Evolutionary conservation across 371 early-diverging fungal species (phyloP).

Genomic region (Lichtheimia corymbifera): DNA sequence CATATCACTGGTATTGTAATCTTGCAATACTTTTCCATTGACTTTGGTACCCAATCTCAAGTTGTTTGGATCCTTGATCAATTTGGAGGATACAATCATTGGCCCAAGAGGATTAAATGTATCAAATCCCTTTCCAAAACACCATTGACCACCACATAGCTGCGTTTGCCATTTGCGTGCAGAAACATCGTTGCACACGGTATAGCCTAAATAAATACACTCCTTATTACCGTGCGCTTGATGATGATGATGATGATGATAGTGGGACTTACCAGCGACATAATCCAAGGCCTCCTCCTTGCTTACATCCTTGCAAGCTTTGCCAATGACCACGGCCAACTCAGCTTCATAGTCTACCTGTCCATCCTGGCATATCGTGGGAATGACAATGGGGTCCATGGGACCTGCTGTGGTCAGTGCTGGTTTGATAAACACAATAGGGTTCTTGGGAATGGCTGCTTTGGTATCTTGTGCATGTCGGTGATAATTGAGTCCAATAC

Average conservation of each 20-base stretch:
- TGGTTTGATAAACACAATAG: conserved; percentile 63
- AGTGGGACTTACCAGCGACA: conserved; percentile 43
- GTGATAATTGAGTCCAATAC: conserved; percentile 64
- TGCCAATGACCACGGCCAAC: conserved; percentile 63
- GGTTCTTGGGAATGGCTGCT: conserved; percentile 45
- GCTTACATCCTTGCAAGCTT: conserved; percentile 49
- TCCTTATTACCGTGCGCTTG: neutral
- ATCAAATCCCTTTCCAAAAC: conserved; percentile 64
- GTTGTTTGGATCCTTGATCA: conserved; percentile 52
- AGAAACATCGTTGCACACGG: conserved; percentile 60
- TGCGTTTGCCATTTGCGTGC: conserved; percentile 61
- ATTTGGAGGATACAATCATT: conserved; percentile 46
- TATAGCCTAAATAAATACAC: conserved; percentile 44
- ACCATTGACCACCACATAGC: conserved; percentile 53
- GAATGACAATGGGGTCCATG: conserved; percentile 48
- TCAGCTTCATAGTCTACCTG: conserved; percentile 66
- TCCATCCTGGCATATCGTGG: conserved; percentile 42
- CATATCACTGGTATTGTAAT: conserved; percentile 59
- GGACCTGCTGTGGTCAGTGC: conserved; percentile 45
- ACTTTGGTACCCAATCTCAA: conserved; percentile 42
- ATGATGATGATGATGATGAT: neutral
- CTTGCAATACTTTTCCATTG: conserved; percentile 56
- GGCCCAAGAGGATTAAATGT: conserved; percentile 66
- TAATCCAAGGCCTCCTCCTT: conserved; percentile 50
- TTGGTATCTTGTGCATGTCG: conserved; percentile 58